Base-by-base conservation (phyloP, 2,329 filamentous ascomycete species). In the Ploettnerulaceae sp. region DNA sequence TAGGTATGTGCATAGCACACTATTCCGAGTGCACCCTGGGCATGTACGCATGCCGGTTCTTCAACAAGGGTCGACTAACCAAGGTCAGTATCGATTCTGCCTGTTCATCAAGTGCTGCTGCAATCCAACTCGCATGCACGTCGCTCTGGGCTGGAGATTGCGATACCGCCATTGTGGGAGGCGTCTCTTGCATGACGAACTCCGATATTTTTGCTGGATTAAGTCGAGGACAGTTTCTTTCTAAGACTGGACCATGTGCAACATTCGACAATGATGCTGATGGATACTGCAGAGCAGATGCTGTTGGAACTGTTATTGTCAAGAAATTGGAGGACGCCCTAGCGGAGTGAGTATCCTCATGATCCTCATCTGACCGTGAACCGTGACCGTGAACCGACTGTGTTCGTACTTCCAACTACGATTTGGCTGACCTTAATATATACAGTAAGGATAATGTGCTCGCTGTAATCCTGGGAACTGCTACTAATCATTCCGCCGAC, bases 401-500 rank as follows among this genome's bases (percentile, higher is more conserved):
- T n/a, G n/a, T n/a, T n/a, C n/a, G n/a, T n/a, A n/a, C n/a, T n/a
- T n/a, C n/a, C n/a, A n/a, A n/a, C n/a, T 5, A 3, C 21, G 18
- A 40, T 9, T 25, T 17, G 15, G 21, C 14, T 11, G 24, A 12
- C 17, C 24, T 40, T 8, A 40, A 11, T 25, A 3, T 3, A 6
- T 26, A 15, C 7, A 45, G 42, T 37, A 71, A 72, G 1, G 73
- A 80, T 51, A 62, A 63, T 3, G 69, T 79, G 22, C 48, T 70
- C 1, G 75, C 65, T 6, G 65, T 73, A 0, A 84, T 95, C 38
- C 71, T 86, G 1, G 86, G 81, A 21, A 78, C 82, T 1, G 77
- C 81, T 4, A 93, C 87, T 38, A 94, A 93, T 65, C 87, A 93
- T 66, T 90, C 84, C 1, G 84, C 84, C 0, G 81, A 89, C 58